Conservation (phyloP, 78 protist species). For the Dictyostelium discoideum region DNA sequence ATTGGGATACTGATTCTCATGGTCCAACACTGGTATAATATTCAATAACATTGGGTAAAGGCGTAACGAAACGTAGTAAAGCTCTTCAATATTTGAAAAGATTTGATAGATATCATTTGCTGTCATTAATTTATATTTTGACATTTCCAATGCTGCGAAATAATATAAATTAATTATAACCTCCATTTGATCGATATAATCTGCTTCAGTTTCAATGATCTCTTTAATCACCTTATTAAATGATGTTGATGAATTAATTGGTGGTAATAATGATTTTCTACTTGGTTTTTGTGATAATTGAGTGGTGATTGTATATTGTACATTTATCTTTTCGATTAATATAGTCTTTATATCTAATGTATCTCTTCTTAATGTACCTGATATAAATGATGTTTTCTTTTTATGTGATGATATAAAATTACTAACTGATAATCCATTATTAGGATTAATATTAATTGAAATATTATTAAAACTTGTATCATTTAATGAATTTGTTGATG, state of each 20-base stretch:
- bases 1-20: slow-evolving; percentile 40
- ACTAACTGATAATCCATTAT: neutral
- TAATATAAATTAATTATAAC: slow-evolving; percentile 21
- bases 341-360: slow-evolving; percentile 3
- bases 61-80: neutral
- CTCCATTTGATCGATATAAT: slow-evolving; percentile 47
- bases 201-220: slow-evolving; percentile 71
- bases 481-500: neutral
- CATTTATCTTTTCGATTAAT: neutral
- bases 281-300: neutral
- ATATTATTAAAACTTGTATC: neutral
- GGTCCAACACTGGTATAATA: neutral
- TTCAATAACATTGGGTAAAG: slow-evolving; percentile 13
- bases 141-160: neutral
- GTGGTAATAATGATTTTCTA: slow-evolving; percentile 15
- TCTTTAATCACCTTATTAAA: slow-evolving; percentile 45
- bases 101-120: neutral
- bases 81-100: slow-evolving; percentile 59
- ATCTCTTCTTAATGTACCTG: neutral
- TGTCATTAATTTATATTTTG: neutral
- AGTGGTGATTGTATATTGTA: neutral
- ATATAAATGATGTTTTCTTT: neutral
- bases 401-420: neutral
- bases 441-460: neutral
- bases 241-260: neutral